Conservation (phyloP, 345 rosid genomes). For the Citrus reticulata region DNA sequence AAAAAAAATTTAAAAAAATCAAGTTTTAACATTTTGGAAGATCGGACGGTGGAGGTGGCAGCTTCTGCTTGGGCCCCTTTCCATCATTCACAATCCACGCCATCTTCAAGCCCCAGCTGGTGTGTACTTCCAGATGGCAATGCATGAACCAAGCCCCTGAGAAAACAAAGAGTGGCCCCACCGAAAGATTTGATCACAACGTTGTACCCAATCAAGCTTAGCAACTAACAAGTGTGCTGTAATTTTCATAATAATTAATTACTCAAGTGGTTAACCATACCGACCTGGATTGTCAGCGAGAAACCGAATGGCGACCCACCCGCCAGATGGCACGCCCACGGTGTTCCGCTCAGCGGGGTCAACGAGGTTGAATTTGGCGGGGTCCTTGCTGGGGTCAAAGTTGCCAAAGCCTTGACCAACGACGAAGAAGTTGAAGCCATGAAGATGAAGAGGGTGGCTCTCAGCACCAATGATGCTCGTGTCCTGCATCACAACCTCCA, state of each 20-base stretch:
- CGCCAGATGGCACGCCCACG: conserved; percentile 46
- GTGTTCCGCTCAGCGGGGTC: conserved; percentile 58
- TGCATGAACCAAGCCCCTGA: conserved; percentile 53
- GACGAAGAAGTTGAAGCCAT: conserved; percentile 50
- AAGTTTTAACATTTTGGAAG: conserved; percentile 41
- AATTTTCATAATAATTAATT: no score
- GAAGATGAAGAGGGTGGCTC: conserved; percentile 58
- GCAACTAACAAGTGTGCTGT: no score
- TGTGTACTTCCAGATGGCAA: conserved; percentile 52
- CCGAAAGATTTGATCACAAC: no score
- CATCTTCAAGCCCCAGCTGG: conserved; percentile 65
- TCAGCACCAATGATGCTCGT: conserved; percentile 46
- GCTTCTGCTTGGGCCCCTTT: conserved; percentile 33
- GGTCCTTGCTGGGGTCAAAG: conserved; percentile 43
- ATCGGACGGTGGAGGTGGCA: conserved; percentile 53
- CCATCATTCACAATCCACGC: conserved; percentile 55
- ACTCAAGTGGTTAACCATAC: background rate
- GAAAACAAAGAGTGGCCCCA: background rate
- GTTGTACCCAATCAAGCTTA: no score
- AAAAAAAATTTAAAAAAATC: background rate
- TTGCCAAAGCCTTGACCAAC: conserved; percentile 48
- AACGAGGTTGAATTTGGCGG: conserved; percentile 39
- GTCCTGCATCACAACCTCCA: conserved; percentile 53
- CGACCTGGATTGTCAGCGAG: conserved; percentile 47
- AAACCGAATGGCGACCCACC: conserved; percentile 61